phyloP scores from a whole-genome alignment of 441 rosid genomes.

The Melastoma candidum region DNA sequence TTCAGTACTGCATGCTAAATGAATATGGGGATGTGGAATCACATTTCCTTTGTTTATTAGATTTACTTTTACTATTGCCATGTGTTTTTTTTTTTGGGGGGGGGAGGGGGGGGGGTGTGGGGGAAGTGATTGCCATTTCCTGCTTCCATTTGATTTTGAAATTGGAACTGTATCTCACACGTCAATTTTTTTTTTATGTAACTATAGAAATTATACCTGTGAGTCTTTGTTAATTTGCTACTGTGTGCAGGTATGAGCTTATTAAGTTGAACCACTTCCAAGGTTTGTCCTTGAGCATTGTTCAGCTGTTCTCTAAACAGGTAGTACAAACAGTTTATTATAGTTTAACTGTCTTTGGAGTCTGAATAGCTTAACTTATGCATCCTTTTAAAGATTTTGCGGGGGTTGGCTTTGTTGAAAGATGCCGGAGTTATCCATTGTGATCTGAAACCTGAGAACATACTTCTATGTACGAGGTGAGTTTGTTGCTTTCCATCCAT shows the following conservation, averaged over 20 bases:
- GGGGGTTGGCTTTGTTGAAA: slow-evolving; percentile 82
- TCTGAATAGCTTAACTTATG: slow-evolving; percentile 7
- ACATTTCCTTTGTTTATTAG: no score
- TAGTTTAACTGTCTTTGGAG: slow-evolving; percentile 8
- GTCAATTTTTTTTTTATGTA: slow-evolving; percentile 6
- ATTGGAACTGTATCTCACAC: background rate
- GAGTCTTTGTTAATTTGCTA: slow-evolving; percentile 7
- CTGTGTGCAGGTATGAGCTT: slow-evolving; percentile 78
- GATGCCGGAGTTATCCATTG: slow-evolving; percentile 98
- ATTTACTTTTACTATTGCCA: no score
- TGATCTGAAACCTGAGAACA: slow-evolving; percentile 98
- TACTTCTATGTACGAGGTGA: slow-evolving; percentile 93
- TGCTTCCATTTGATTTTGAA: no score
- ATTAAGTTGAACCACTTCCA: slow-evolving; percentile 93
- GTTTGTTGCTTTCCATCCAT: slow-evolving; percentile 16
- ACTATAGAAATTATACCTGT: slow-evolving; percentile 1
- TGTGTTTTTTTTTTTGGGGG: no score
- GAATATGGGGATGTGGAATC: no score
- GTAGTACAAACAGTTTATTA: slow-evolving; percentile 24
- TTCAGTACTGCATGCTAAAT: no score
- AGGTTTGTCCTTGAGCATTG: slow-evolving; percentile 94
- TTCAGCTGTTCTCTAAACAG: slow-evolving; percentile 97
- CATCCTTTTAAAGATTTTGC: slow-evolving; percentile 50
- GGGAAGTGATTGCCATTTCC: no score
- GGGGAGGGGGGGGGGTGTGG: no score